Base-by-base conservation (phyloP, 768 basidiomycete genomes). In the Lepiota venenata region DNA sequence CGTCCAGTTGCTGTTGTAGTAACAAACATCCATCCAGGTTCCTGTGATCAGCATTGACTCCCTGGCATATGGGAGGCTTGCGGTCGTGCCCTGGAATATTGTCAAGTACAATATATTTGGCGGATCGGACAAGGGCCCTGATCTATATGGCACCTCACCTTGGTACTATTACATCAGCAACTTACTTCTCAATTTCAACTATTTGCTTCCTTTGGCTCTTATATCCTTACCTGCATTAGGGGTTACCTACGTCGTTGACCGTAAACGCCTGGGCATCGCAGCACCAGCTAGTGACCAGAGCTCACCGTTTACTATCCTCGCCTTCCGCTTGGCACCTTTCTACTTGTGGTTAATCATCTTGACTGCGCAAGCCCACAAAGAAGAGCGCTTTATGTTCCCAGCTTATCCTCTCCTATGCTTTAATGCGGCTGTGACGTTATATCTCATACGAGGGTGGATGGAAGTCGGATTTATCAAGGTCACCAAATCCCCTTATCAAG, bases 371-470 rank as follows among this genome's bases (percentile, higher is more conserved):
- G 74, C 88, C 1, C 97, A 99, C 71, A 99, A 99, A 71, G 97
- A 99, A 70, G 97, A 99, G 66, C 80, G 97, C n/a, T 99, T 99
- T 74, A 89, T 98, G 85, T 98, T 87, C 69, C 96, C 97, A 0
- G 87, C 83, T 2, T 98, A 96, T 66, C 90, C 93, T 1, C 69
- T 98, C 29, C 70, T 98, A 44, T 93, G 92, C 64, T 93, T 98
- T 72, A 98, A 98, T 64, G 96, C 94, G 0, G 91, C 93, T 3
- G 85, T 94, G n/a, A 78, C 86, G 11, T 59, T 96, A 10, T 98
- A 91, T 67, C 76, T 99, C 40, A 61, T 89, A 12, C 82, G 93
- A 55, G 94, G 93, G 11, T 93, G 88, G 91, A 67, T 91, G 58
- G 95, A 98, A 74, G 75, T 72, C 15, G 68, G 74, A 2, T 98